Evolutionary conservation across 352 stramenopile species (phyloP).

Genomic region (Phytopythium vexans): DNA sequence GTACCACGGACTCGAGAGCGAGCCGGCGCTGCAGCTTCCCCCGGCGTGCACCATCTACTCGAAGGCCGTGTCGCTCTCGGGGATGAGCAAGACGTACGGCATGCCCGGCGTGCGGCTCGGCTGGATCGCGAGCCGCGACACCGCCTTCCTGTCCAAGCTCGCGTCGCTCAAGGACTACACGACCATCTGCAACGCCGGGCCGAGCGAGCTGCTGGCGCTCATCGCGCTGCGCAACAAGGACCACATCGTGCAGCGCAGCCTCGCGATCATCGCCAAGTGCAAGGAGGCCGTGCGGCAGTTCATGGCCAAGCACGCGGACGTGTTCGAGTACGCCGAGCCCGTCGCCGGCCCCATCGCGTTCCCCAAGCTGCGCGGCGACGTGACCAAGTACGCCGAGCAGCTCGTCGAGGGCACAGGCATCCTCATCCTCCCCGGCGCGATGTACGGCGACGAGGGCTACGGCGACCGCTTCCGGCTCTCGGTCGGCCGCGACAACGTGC

Average conservation of each 20-base stretch:
- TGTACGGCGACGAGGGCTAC: constrained; percentile 20
- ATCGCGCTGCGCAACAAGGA: constrained; percentile 50
- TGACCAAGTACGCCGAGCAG: constrained; percentile 20
- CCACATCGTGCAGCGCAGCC: constrained; percentile 20
- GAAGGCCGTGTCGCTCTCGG: constrained; percentile 45
- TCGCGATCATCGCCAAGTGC: constrained; percentile 14
- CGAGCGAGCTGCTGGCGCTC: constrained; percentile 55
- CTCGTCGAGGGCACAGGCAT: constrained; percentile 31
- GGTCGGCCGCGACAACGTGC: constrained; percentile 25
- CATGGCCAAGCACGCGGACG: constrained; percentile 22
- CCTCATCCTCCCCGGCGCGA: constrained; percentile 28
- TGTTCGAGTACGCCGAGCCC: constrained; percentile 36
- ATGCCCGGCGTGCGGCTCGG: constrained; percentile 55
- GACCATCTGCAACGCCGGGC: constrained; percentile 58
- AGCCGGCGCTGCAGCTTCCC: constrained; percentile 17
- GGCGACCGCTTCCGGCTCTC: constrained; percentile 29
- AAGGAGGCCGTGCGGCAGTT: constrained; percentile 24
- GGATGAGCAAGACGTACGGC: constrained; percentile 56
- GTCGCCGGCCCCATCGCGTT: constrained; percentile 33
- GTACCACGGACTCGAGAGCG: constrained; percentile 45
- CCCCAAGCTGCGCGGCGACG: constrained; percentile 16
- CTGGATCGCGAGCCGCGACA: constrained; percentile 50
- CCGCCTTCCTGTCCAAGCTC: constrained; percentile 25
- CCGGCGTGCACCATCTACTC: constrained; percentile 34
- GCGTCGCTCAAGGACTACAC: constrained; percentile 66